These are phyloP conservation scores for Fraxinus albicans DNA, from an alignment of 305 asterid species.

Conservation along the genomic window DNA sequence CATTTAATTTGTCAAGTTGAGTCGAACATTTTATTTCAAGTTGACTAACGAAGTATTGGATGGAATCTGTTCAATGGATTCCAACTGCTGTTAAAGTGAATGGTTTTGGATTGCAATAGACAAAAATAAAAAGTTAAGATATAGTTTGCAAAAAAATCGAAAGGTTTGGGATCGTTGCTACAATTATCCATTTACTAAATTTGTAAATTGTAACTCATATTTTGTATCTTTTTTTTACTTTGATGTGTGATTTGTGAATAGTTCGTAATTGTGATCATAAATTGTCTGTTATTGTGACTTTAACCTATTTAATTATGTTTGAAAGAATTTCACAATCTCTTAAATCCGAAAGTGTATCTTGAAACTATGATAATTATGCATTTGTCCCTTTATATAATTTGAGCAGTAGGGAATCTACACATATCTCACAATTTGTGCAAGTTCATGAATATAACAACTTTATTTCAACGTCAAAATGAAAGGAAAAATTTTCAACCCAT, in stretches of 20 bases:
- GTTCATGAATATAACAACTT: neutral
- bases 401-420: neutral
- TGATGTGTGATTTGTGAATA: too few relatives aligned
- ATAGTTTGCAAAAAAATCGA: too few relatives aligned
- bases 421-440: neutral
- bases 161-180: neutral
- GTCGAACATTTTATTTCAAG: neutral
- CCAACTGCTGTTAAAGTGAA: neutral
- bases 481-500: neutral
- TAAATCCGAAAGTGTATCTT: too few relatives aligned
- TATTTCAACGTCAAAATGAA: neutral
- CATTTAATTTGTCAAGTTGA: neutral
- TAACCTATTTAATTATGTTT: too few relatives aligned
- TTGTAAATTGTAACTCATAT: too few relatives aligned
- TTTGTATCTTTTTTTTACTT: too few relatives aligned
- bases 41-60: neutral
- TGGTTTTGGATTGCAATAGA: neutral
- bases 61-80: neutral
- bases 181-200: neutral
- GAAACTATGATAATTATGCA: too few relatives aligned
- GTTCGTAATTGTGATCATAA: too few relatives aligned
- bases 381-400: neutral
- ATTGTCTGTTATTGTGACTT: too few relatives aligned
- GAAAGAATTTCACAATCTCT: too few relatives aligned
- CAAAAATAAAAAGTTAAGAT: neutral